phyloP scores from a whole-genome alignment of 192 early-diverging fungal species.

The Jimgerdemannia flammicorona region DNA sequence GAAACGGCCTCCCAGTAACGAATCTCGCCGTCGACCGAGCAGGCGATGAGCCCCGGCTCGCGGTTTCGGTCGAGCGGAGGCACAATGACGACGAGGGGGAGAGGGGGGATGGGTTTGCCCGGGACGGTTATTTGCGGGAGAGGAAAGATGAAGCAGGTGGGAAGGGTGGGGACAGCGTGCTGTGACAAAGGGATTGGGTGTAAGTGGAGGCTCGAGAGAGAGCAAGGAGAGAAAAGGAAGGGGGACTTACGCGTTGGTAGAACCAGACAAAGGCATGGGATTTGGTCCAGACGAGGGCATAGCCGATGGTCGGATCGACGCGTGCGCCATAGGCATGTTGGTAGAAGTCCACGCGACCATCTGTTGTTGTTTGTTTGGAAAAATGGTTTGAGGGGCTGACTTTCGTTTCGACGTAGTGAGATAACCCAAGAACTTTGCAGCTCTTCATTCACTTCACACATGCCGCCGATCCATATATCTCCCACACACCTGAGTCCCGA shows the following conservation, averaged over 20 bases:
- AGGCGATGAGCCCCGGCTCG: constrained; percentile 13
- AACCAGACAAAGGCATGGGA: not conserved
- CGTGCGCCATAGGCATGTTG: not conserved
- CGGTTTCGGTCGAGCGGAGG: not conserved
- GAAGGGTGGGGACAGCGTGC: not conserved
- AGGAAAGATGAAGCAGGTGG: not conserved
- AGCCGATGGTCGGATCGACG: not conserved
- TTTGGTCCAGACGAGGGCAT: not conserved
- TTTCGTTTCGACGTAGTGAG: not conserved
- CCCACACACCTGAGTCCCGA: not conserved
- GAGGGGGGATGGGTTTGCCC: not conserved
- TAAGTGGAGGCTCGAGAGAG: not conserved
- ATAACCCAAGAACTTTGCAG: not conserved
- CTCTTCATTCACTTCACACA: not conserved
- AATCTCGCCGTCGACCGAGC: constrained; percentile 13
- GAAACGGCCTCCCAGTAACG: constrained; percentile 19
- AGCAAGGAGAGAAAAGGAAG: not conserved
- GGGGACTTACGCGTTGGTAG: not conserved
- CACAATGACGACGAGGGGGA: constrained; percentile 16
- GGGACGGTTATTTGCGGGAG: not conserved
- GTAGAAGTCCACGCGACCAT: not conserved
- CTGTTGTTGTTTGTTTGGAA: no score
- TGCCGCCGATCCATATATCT: not conserved
- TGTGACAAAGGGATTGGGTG: not conserved
- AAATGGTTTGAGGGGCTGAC: no score